Evolutionary conservation across 179 eudicot species (phyloP).

Genomic region (Spinacia oleracea): DNA sequence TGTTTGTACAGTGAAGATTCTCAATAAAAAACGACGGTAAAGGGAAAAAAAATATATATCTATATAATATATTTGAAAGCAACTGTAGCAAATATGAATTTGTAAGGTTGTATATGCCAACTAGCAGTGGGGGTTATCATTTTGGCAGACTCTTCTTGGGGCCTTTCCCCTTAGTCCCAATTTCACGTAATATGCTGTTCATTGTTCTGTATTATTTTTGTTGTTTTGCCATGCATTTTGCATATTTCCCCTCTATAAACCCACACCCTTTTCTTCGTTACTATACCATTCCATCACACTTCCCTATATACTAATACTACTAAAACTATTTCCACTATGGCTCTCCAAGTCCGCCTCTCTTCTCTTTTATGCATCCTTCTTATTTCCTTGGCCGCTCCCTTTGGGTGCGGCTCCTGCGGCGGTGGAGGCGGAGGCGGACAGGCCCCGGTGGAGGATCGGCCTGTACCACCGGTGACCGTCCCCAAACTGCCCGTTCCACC

Average conservation of each 20-base stretch:
- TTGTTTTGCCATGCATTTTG: slow-evolving; percentile 22
- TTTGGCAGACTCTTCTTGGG: slow-evolving; percentile 36
- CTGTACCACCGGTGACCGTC: slow-evolving; percentile 18
- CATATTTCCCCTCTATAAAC: slow-evolving; percentile 36
- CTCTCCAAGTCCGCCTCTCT: slow-evolving; percentile 58
- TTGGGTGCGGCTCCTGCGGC: slow-evolving; percentile 63
- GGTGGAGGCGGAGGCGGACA: too few species aligned
- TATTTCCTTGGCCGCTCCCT: slow-evolving; percentile 53
- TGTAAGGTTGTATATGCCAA: slow-evolving; percentile 30
- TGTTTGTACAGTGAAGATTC: too few species aligned
- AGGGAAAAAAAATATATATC: background rate
- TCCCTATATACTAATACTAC: background rate
- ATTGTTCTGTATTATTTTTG: slow-evolving; percentile 19
- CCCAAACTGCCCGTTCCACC: slow-evolving; percentile 32
- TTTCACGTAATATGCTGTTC: slow-evolving; percentile 38
- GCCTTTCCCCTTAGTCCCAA: slow-evolving; percentile 18
- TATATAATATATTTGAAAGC: too few species aligned
- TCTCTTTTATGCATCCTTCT: slow-evolving; percentile 65
- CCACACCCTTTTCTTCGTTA: slow-evolving; percentile 5
- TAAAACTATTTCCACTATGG: slow-evolving; percentile 41
- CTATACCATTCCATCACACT: slow-evolving; percentile 19
- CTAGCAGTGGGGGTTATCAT: slow-evolving; percentile 27
- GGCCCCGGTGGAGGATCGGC: slow-evolving; percentile 16
- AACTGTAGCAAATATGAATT: slow-evolving; percentile 10
- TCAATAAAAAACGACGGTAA: background rate